These are phyloP conservation scores for Domatiomyces catenatus DNA, from an alignment of 2,329 filamentous ascomycete species.

Conservation along the genomic window DNA sequence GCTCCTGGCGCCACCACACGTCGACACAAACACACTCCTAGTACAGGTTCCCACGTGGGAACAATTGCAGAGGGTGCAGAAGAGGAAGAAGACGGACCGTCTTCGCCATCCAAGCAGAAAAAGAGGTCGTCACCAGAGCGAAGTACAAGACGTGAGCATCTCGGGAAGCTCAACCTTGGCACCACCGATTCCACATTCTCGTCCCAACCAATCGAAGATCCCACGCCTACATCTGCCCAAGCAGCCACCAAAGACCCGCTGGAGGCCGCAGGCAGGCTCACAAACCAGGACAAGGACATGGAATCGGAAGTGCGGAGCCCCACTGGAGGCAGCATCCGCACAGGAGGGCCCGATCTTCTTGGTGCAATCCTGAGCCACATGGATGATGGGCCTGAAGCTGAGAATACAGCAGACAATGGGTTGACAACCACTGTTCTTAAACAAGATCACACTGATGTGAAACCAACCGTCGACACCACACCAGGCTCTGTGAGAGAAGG, in stretches of 20 bases:
- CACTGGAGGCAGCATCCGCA: slow-evolving; percentile 14
- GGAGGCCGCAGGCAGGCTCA: neutral
- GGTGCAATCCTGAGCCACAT: slow-evolving; percentile 14
- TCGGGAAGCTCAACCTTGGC: neutral
- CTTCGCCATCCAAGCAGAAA: neutral
- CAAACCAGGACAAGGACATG: neutral
- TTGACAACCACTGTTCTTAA: neutral
- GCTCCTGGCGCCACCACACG: slow-evolving; percentile 53
- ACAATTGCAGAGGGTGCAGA: slow-evolving; percentile 75
- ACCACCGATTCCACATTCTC: neutral
- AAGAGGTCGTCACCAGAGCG: slow-evolving; percentile 2
- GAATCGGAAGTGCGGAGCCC: slow-evolving; percentile 2
- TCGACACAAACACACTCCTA: slow-evolving; percentile 65
- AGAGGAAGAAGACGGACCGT: slow-evolving; percentile 38
- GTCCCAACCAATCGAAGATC: slow-evolving; percentile 5
- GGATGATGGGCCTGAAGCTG: neutral
- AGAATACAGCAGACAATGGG: slow-evolving; percentile 3
- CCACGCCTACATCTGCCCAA: slow-evolving; percentile 7
- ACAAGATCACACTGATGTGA: neutral
- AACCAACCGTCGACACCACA: neutral
- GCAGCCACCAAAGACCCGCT: neutral
- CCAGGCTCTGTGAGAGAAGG: neutral
- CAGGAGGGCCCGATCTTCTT: slow-evolving; percentile 11
- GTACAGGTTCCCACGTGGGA: slow-evolving; percentile 60
- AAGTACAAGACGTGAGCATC: neutral